A percentile compares a stretch with the other conserved stretches of the same genome.
Conservation (phyloP, 169 alveolate genomes). For the Cryptosporidium canis region DNA sequence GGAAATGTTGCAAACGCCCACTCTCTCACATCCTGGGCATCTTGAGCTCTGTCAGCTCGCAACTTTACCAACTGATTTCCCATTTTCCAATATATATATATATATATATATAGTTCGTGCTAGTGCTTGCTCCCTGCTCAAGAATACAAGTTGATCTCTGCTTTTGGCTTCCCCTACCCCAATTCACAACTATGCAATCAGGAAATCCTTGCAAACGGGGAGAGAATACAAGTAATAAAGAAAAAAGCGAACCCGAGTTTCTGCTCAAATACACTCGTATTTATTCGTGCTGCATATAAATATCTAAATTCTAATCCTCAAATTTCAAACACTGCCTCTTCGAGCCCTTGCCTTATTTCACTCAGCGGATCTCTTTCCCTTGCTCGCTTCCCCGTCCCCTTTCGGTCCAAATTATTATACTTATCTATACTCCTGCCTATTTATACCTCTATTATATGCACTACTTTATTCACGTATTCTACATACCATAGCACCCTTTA, state of each 20-base stretch:
- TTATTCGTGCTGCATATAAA: not conserved
- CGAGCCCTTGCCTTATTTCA: not conserved
- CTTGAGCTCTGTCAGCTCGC: conserved; percentile 63
- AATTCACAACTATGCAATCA: no score
- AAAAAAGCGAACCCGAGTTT: no score
- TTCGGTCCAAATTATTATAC: not conserved
- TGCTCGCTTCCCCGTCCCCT: not conserved
- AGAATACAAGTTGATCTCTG: no score
- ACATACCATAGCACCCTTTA: not conserved
- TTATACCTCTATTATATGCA: not conserved
- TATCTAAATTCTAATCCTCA: not conserved
- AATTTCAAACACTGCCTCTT: not conserved
- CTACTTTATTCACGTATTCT: not conserved
- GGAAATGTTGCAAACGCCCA: conserved; percentile 72
- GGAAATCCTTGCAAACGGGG: no score
- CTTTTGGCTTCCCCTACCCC: no score
- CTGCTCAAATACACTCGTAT: not conserved
- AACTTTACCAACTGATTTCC: conserved; percentile 67
- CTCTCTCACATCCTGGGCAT: conserved; percentile 66
- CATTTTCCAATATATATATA: conserved; percentile 8
- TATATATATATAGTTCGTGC: not conserved
- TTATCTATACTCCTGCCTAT: not conserved
- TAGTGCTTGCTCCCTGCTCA: not conserved
- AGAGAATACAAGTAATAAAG: no score
- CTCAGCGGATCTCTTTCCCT: not conserved